These are phyloP conservation scores for Hypoxylon cercidicola DNA, from an alignment of 495 filamentous ascomycete species.

Conservation along the genomic window DNA sequence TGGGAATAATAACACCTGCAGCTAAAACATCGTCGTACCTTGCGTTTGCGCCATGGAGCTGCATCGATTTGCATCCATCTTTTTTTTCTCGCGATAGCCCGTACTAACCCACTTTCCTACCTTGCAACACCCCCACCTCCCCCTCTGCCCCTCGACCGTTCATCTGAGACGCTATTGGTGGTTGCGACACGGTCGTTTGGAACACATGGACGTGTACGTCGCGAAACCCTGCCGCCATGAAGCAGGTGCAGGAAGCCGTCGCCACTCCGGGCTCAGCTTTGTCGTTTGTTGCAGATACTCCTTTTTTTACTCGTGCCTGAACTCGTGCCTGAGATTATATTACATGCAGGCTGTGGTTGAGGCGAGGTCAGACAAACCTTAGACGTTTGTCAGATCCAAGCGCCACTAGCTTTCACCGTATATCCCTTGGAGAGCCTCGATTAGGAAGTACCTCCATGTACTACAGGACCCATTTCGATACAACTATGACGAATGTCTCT, in stretches of 20 bases:
- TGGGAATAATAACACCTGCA: conserved; percentile 15
- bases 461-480: conserved; percentile 26
- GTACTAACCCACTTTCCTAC: conserved; percentile 25
- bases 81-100: conserved; percentile 15
- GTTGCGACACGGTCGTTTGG: conserved; percentile 20
- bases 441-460: conserved; percentile 23
- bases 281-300: conserved; percentile 13
- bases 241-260: conserved; percentile 27
- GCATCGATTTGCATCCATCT: conserved; percentile 16
- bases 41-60: conserved; percentile 29
- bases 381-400: background rate
- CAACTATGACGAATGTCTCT: conserved; percentile 6
- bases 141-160: conserved; percentile 6
- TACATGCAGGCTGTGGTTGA: background rate
- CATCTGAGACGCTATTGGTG: conserved; percentile 25
- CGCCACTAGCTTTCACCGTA: background rate
- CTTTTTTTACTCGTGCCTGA: background rate
- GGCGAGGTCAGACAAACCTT: background rate
- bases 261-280: conserved; percentile 1
- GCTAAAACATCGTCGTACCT: conserved; percentile 38
- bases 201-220: conserved; percentile 20
- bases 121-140: conserved; percentile 20
- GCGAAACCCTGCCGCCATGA: conserved; percentile 30
- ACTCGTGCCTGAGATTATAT: background rate
- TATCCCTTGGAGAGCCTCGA: conserved; percentile 7